Conservation (phyloP, 495 filamentous ascomycete genomes). For the Penicillium mononematosum region DNA sequence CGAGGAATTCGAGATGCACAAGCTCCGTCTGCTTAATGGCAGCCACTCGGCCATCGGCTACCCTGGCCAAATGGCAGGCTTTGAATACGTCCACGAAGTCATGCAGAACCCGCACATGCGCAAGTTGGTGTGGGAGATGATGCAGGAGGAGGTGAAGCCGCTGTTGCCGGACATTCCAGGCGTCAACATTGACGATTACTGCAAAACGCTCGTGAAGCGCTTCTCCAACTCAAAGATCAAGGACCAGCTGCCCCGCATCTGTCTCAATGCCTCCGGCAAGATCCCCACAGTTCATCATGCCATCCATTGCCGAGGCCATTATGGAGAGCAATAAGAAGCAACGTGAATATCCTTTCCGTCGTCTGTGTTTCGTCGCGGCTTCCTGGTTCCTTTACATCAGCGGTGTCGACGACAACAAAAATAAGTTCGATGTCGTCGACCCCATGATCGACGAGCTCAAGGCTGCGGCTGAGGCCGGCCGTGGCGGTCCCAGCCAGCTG, state of each 20-base stretch:
- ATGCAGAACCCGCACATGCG: slow-evolving; percentile 40
- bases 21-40: slow-evolving; percentile 49
- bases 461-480: slow-evolving; percentile 39
- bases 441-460: slow-evolving; percentile 47
- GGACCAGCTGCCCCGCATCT: slow-evolving; percentile 48
- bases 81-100: slow-evolving; percentile 49
- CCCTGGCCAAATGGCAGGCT: slow-evolving; percentile 46
- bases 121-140: slow-evolving; percentile 48
- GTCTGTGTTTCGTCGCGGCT: slow-evolving; percentile 45
- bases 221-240: slow-evolving; percentile 51
- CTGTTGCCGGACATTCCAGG: slow-evolving; percentile 44
- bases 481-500: slow-evolving; percentile 35
- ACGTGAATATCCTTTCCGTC: slow-evolving; percentile 35
- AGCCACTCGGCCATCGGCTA: slow-evolving; percentile 49
- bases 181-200: slow-evolving; percentile 47
- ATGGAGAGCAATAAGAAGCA: not conserved
- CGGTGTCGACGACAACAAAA: slow-evolving; percentile 44
- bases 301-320: slow-evolving; percentile 48
- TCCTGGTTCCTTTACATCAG: slow-evolving; percentile 48
- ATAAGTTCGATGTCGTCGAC: slow-evolving; percentile 40
- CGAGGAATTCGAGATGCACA: slow-evolving; percentile 51
- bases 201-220: slow-evolving; percentile 45
- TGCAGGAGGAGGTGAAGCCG: slow-evolving; percentile 52
- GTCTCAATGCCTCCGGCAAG: slow-evolving; percentile 48
- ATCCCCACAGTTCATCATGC: slow-evolving; percentile 53